A percentile compares a stretch with the other conserved stretches of the same genome.
Conservation (phyloP, 1,139 yeast genomes). For the Sugiyamaella xylanicola region DNA sequence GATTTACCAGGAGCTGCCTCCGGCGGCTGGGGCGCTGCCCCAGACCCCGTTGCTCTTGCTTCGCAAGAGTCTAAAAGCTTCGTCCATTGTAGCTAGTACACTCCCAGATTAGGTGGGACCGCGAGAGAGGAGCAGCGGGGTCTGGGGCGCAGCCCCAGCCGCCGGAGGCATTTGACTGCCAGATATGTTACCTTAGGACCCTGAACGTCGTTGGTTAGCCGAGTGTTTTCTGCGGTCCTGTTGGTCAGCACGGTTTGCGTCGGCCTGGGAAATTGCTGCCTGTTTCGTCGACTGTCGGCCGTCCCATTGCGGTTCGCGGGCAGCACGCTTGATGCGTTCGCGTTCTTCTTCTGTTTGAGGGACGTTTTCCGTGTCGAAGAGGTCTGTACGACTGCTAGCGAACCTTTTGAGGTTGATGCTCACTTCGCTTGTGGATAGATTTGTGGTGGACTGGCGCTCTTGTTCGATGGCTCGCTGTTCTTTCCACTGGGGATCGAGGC, state of each 20-base stretch:
- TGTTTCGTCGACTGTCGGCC: constrained; percentile 34
- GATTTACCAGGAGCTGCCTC: background rate
- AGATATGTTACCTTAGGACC: constrained; percentile 30
- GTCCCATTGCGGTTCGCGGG: constrained; percentile 37
- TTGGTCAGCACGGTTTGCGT: constrained; percentile 22
- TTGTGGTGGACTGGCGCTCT: constrained; percentile 61
- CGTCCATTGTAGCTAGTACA: too few species aligned
- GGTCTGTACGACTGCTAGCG: constrained; percentile 43
- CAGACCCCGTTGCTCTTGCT: background rate
- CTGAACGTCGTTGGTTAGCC: constrained; percentile 31
- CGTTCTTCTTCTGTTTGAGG: constrained; percentile 24
- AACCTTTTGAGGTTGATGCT: constrained; percentile 72
- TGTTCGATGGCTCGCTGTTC: constrained; percentile 66
- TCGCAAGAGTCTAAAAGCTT: background rate
- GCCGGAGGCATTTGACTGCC: background rate
- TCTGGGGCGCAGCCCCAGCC: background rate
- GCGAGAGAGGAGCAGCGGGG: too few species aligned
- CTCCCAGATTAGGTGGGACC: too few species aligned
- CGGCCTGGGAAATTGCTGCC: constrained; percentile 35
- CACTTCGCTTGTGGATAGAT: constrained; percentile 68
- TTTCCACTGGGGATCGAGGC: constrained; percentile 78
- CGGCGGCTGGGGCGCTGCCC: background rate
- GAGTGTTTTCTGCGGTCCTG: constrained; percentile 33
- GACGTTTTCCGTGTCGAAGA: constrained; percentile 25
- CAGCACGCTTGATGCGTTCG: constrained; percentile 27